Percentiles rank a stretch among this genome's conserved stretches.
phyloP scores from a whole-genome alignment of 176 grass and related monocot species.

The Juncus inflexus region DNA sequence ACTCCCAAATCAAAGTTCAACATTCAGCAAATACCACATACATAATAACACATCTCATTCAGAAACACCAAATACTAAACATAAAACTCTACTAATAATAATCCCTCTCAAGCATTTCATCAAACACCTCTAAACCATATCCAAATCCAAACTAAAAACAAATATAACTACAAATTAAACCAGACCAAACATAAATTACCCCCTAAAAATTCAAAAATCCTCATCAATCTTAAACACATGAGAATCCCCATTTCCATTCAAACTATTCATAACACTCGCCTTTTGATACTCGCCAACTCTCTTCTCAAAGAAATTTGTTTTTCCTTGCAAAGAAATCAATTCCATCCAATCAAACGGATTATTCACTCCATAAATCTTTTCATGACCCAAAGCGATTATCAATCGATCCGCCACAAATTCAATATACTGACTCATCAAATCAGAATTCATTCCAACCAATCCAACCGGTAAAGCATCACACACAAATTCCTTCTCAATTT shows the following conservation, averaged over 20 bases:
- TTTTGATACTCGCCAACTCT: conserved; percentile 83
- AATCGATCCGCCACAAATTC: conserved; percentile 77
- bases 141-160: not conserved
- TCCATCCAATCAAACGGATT: conserved; percentile 92
- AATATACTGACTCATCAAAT: conserved; percentile 67
- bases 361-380: conserved; percentile 53
- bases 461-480: conserved; percentile 64
- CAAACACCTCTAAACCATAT: conserved; percentile 8
- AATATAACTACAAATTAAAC: not conserved
- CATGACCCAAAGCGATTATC: conserved; percentile 45
- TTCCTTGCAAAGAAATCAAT: conserved; percentile 77
- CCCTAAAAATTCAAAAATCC: conserved; percentile 43
- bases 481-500: conserved; percentile 81
- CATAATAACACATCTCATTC: not conserved
- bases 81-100: not conserved
- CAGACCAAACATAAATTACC: not conserved
- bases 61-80: conserved; percentile 6
- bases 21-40: no score
- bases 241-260: conserved; percentile 36
- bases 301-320: conserved; percentile 92
- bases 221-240: conserved; percentile 83
- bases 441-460: conserved; percentile 70
- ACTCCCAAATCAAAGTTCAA: no score
- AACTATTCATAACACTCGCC: conserved; percentile 60
- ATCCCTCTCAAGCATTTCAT: conserved; percentile 16